Evolutionary conservation across 225 moss, liverwort and hornwort species (phyloP), one percentile per base, ranked within the genome.

Genomic region (Anthoceros angustus): DNA sequence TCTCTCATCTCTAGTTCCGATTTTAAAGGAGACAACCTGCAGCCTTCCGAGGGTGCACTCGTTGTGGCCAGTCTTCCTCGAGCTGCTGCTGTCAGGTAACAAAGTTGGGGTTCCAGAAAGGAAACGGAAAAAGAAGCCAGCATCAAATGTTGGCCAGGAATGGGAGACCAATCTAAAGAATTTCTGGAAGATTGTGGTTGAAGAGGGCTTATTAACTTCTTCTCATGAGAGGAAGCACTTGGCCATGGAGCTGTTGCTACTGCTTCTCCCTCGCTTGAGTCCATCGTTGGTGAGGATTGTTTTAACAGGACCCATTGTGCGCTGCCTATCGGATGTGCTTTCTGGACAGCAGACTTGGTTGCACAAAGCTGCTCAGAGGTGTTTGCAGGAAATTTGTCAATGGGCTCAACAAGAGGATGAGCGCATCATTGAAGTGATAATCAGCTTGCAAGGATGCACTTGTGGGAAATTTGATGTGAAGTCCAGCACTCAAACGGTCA

Each of bases 181-280:
- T 40, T 87, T 92, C 61, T 98, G 95, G 91, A 76, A 71, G 67
- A 69, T 77, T 25, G 76, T 81, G 70, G 84, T 91, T 18, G 91
- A 92, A 66, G 88, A 78, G 68, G 73, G 82, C 24, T 72, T 98
- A 39, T 70, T 98, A 41, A 72, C 80, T 42, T 98, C 95, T 55
- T 98, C 95, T 40, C 91, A 98, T 62, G 95, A 98, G 70, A 80
- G 95, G 69, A 98, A 98, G 66, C 84, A 81, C 63, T 77, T 98
- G 66, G 95, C 95, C 20, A 88, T 98, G 91, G 84, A 98, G 72
- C 85, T 98, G 12, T 77, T 89, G 41, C 77, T 89, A 38, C 69
- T 84, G 75, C 74, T 83, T 49, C 86, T 98, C 38, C 81, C 85
- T 39, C 84, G 77, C 71, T 73, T 98, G 66, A 73, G 75, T n/a